Conservation (phyloP, 2,329 filamentous ascomycete species). For the Trichothecium sympodiale region DNA sequence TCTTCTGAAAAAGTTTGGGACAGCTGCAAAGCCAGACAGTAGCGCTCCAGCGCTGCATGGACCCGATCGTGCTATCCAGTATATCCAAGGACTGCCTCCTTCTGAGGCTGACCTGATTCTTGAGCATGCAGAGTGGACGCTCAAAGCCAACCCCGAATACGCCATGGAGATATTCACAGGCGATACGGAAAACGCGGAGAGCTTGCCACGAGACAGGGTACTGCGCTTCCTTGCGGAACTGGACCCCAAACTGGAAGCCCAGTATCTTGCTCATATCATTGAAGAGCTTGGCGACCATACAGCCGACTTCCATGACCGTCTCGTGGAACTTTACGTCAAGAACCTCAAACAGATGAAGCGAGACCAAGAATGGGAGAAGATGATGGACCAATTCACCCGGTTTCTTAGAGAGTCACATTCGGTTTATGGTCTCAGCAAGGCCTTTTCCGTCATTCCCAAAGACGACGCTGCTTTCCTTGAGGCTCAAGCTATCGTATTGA, state of each 20-base stretch:
- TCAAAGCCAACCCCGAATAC: conserved; percentile 58
- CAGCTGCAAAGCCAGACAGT: conserved; percentile 38
- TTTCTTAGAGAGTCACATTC: conserved; percentile 69
- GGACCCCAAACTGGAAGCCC: conserved; percentile 59
- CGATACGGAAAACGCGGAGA: conserved; percentile 92
- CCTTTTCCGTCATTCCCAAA: conserved; percentile 65
- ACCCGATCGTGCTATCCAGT: conserved; percentile 72
- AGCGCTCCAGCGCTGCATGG: conserved; percentile 55
- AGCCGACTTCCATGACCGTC: conserved; percentile 75
- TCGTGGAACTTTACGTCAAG: conserved; percentile 61
- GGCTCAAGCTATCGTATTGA: conserved; percentile 78
- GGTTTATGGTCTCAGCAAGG: conserved; percentile 65
- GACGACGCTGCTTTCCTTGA: conserved; percentile 84
- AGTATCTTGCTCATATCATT: conserved; percentile 86
- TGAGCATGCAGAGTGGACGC: conserved; percentile 82
- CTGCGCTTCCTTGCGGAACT: conserved; percentile 62
- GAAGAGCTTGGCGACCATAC: conserved; percentile 74
- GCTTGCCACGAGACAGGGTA: conserved; percentile 66
- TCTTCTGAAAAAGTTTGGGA: conserved; percentile 71
- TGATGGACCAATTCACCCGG: conserved; percentile 55
- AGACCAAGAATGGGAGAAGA: conserved; percentile 40
- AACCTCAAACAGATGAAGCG: conserved; percentile 35
- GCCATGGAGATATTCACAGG: conserved; percentile 91
- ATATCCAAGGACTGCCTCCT: conserved; percentile 79
- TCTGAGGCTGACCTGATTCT: conserved; percentile 85